Evolutionary conservation across 176 grass and related monocot species (phyloP), one percentile per base, ranked within the genome.

Genomic region (Raddia guianensis): DNA sequence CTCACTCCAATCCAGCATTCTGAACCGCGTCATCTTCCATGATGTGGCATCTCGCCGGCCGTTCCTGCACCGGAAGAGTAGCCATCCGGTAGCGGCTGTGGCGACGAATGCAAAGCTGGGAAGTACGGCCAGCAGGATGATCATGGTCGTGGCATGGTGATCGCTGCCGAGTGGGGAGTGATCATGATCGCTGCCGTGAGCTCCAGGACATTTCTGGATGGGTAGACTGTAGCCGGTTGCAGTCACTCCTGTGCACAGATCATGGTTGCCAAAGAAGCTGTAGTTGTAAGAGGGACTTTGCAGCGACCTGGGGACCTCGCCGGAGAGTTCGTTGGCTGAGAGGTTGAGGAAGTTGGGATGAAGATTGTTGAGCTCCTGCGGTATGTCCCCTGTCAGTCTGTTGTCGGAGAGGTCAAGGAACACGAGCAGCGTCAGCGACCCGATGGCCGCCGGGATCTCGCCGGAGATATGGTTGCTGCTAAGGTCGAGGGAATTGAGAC

Each of bases 381-480:
- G 94, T 46, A 97, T 97, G 42, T 61, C 0, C 1, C 91, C 94
- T 0, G 78, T 42, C 35, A 93, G 83, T n/a, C 72, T 1, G 72
- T 97, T 97, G 55, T 18, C n/a, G 16, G 94, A 97, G 47, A 97
- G 87, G 42, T 97, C 94, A 15, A 97, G 77, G 1, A 47, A 40
- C 13, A 6, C 86, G 18, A 97, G 73, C 45, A 16, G 77, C 0
- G 20, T 43, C 51, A 97, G 67, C 21, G 0, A 87, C 33, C 86
- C 88, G 46, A 97, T 83, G 7, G 27, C 74, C 0, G 78, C 2
- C 6, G 93, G 93, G 16, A 93, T 85, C 6, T 1, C 18, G 0
- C 90, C 93, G 0, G 66, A 79, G 3, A 97, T 51, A 8, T n/a
- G 73, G n/a, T 97, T 97, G 54, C 64, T 5, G 7, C 83, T 89